These are phyloP conservation scores for Talaromyces wortmannii DNA, from an alignment of 495 filamentous ascomycete genomes.

Conservation along the genomic window DNA sequence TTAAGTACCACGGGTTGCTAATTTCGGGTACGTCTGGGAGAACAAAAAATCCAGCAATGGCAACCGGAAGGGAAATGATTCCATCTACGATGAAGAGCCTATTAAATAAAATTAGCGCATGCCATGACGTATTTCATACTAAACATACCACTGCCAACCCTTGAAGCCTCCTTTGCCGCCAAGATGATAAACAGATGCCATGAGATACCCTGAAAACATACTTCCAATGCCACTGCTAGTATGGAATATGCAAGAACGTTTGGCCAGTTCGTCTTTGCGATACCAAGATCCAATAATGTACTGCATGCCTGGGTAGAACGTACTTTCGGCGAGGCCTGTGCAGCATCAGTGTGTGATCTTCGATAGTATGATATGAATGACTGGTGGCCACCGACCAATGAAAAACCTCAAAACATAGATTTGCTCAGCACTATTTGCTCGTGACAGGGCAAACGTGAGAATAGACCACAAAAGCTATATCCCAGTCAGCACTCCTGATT, in stretches of 20 bases:
- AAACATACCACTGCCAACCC: slow-evolving; percentile 36
- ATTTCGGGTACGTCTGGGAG: slow-evolving; percentile 57
- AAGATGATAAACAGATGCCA: slow-evolving; percentile 46
- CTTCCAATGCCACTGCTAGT: slow-evolving; percentile 43
- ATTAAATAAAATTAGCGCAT: neutral
- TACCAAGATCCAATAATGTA: slow-evolving; percentile 44
- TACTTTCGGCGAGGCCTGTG: slow-evolving; percentile 35
- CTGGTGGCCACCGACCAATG: slow-evolving; percentile 33
- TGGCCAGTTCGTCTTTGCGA: slow-evolving; percentile 47
- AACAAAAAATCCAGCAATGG: slow-evolving; percentile 49
- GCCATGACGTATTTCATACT: neutral
- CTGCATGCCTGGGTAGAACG: slow-evolving; percentile 40
- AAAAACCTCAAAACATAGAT: slow-evolving; percentile 54
- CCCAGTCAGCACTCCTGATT: neutral
- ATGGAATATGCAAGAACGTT: slow-evolving; percentile 58
- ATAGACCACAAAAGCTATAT: slow-evolving; percentile 48
- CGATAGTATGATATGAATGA: slow-evolving; percentile 29
- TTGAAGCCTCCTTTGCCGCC: slow-evolving; percentile 40
- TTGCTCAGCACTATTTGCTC: slow-evolving; percentile 37
- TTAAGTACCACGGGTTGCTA: slow-evolving; percentile 45
- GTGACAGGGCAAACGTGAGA: slow-evolving; percentile 39
- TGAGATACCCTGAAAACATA: slow-evolving; percentile 54
- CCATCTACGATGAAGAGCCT: slow-evolving; percentile 40
- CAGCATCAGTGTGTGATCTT: neutral
- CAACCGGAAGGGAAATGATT: slow-evolving; percentile 38